phyloP scores from a whole-genome alignment of 2,329 filamentous ascomycete species.

The Orbilia brochopaga region DNA sequence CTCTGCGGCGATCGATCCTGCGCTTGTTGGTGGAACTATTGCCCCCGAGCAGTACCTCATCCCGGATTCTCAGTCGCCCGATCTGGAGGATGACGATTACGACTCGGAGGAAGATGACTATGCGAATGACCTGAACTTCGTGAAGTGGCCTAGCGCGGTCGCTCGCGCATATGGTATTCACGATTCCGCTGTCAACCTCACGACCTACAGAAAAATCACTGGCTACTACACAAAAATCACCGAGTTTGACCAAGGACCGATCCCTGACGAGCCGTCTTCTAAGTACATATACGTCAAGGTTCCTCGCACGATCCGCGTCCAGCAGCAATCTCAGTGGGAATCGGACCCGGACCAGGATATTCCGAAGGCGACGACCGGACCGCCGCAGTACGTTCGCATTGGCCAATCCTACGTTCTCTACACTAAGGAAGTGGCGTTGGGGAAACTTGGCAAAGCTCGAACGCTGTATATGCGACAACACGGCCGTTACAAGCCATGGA shows the following conservation, averaged over 20 bases:
- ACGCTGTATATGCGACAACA: constrained; percentile 49
- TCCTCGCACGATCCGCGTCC: constrained; percentile 41
- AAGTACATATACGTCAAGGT: constrained; percentile 49
- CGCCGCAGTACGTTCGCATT: constrained; percentile 46
- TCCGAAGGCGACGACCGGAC: constrained; percentile 37
- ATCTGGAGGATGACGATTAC: constrained; percentile 42
- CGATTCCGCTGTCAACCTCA: constrained; percentile 27
- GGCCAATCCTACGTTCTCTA: constrained; percentile 47
- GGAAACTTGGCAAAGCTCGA: constrained; percentile 42
- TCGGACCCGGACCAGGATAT: constrained; percentile 46
- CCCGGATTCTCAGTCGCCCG: constrained; percentile 46
- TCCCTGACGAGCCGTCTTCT: constrained; percentile 45
- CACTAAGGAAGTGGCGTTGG: constrained; percentile 46
- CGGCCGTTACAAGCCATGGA: constrained; percentile 47
- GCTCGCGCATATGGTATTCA: constrained; percentile 48
- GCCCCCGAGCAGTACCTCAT: constrained; percentile 39
- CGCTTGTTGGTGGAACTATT: constrained; percentile 34
- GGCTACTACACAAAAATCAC: constrained; percentile 48
- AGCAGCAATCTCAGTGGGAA: constrained; percentile 48
- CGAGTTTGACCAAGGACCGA: constrained; percentile 42
- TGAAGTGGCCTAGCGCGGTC: constrained; percentile 46
- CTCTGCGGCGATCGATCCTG: constrained; percentile 41
- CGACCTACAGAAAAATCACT: constrained; percentile 40
- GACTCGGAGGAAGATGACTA: constrained; percentile 48
- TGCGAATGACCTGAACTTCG: constrained; percentile 49